Conservation (phyloP, 225 moss, liverwort and hornwort species). For the Sphagnum tenellum region DNA sequence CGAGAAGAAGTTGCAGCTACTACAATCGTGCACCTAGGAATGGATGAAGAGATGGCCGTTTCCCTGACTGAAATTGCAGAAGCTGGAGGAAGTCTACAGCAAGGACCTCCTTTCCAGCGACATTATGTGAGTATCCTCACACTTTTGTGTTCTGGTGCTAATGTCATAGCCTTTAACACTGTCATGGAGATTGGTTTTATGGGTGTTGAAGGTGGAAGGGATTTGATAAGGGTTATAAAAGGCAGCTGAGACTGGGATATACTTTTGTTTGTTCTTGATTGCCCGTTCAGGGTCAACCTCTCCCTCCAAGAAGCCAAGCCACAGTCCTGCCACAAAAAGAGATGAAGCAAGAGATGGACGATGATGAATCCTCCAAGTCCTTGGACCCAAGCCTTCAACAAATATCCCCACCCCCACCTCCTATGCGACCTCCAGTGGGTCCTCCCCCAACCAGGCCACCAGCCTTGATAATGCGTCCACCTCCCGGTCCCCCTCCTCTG, state of each 20-base stretch:
- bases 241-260: no score
- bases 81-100: slow-evolving; percentile 13
- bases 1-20: slow-evolving; percentile 31
- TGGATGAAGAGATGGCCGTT: slow-evolving; percentile 33
- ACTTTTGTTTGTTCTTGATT: not conserved
- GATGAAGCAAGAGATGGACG: slow-evolving; percentile 14
- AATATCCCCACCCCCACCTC: slow-evolving; percentile 40
- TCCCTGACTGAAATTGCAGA: slow-evolving; percentile 30
- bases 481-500: slow-evolving; percentile 26
- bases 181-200: no score
- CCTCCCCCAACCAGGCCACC: slow-evolving; percentile 48
- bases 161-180: no score
- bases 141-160: no score
- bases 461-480: slow-evolving; percentile 39
- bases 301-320: slow-evolving; percentile 35
- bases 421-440: slow-evolving; percentile 45
- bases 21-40: slow-evolving; percentile 31
- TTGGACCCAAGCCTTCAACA: slow-evolving; percentile 35
- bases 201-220: no score
- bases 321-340: slow-evolving; percentile 30
- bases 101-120: slow-evolving; percentile 15
- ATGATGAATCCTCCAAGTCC: slow-evolving; percentile 18
- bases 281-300: slow-evolving; percentile 44
- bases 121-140: slow-evolving; percentile 21
- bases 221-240: no score